Base-by-base conservation (phyloP, 2,329 filamentous ascomycete species). In the Sordariomycetes sp. region DNA sequence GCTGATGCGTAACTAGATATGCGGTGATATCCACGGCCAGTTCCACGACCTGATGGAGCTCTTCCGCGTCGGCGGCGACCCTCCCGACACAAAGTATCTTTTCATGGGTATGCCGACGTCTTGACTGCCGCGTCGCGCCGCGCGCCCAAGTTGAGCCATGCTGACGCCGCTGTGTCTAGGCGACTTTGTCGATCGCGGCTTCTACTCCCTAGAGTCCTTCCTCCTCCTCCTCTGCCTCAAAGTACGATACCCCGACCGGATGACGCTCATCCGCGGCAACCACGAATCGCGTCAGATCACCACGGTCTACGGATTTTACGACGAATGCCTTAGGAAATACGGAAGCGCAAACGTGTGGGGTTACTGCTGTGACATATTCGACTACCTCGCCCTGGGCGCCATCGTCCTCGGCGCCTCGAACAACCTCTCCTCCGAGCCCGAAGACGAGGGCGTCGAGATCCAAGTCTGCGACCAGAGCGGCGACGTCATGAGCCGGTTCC, bases 11-110 rank as follows among this genome's bases (percentile, higher is more conserved):
- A 24, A 13, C 17, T 58, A 88, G 84, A 95, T 96, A 80, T 96
- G 92, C 67, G 92, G 92, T 65, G 92, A 96, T 68, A 96, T 97
- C 59, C 92, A 97, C 68, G 91, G 91, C 63, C 91, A 96, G 70
- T 96, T 96, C 67, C 91, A 96, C 67, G 91, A 96, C 68, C 73
- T 96, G 65, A 96, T 96, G 92, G 92, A 96, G 71, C 82, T 96
- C 6, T 96, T 96, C 69, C 83, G 90, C 56, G 91, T 96, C 3
- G 91, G 91, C 60, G 91, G 91, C 61, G 90, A 96, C 69, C 89
- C 95, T 3, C 91, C 91, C 48, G 92, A 96, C 67, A 96, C 91
- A 35, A 96, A 95, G 68, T 96, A 96, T 70, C 82, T 96, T 3
- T 96, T 96, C 74, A 96, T 96, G 90, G 91, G 86, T 89, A 76